Conservation (phyloP, 2,329 filamentous ascomycete genomes). For the Beauveria medogensis region DNA sequence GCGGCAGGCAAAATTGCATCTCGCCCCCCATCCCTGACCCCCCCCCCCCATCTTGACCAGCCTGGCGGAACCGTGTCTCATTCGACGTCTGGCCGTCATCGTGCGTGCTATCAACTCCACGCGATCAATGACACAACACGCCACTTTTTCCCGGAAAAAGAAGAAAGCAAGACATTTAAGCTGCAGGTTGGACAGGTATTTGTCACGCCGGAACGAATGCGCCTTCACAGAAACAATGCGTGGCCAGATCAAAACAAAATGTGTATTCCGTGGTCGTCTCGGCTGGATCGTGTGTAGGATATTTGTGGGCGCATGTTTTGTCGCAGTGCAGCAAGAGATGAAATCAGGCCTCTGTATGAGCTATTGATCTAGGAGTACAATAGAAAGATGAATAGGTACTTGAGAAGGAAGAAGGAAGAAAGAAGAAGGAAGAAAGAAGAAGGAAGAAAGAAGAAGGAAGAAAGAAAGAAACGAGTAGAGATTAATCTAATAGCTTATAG, state of each 20-base stretch:
- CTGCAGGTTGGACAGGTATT: background rate
- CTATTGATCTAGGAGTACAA: too few relatives aligned
- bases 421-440: too few relatives aligned
- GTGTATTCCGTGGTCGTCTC: background rate
- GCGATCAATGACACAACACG: background rate
- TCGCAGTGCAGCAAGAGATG: too few relatives aligned
- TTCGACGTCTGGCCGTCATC: background rate
- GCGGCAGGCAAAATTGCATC: background rate
- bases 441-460: too few relatives aligned
- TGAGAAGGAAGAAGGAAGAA: too few relatives aligned
- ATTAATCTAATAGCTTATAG: too few relatives aligned
- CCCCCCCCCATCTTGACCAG: background rate
- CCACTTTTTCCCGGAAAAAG: background rate
- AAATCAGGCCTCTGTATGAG: too few relatives aligned
- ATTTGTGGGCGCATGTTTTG: too few relatives aligned
- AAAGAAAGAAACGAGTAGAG: too few relatives aligned
- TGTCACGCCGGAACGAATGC: background rate
- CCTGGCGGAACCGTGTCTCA: background rate
- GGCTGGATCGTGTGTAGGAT: background rate
- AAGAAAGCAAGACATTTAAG: background rate
- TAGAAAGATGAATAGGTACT: too few relatives aligned
- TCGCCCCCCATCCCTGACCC: too few relatives aligned
- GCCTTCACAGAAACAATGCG: background rate
- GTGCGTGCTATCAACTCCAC: background rate
- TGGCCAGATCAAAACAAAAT: background rate